A percentile compares a stretch with the other conserved stretches of the same genome.
phyloP scores from a whole-genome alignment of 257 asterid genomes.

The Parsonsia alboflavescens region DNA sequence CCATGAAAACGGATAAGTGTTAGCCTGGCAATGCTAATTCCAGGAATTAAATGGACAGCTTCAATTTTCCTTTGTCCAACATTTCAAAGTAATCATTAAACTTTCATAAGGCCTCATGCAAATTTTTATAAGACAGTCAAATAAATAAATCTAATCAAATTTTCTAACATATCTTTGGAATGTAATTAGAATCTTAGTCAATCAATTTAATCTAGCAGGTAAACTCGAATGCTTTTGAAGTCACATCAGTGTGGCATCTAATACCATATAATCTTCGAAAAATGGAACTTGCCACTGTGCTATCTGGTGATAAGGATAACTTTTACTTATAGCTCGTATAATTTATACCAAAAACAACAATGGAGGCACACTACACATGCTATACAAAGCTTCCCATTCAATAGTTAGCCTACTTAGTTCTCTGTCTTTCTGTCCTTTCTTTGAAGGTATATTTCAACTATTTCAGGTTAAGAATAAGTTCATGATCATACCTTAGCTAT shows the following conservation, averaged over 20 bases:
- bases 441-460: not conserved
- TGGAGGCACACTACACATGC: not conserved
- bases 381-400: not conserved
- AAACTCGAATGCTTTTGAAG: not conserved
- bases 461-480: not conserved
- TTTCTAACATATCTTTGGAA: not conserved
- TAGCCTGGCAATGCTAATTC: not conserved
- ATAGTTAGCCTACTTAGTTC: too few species aligned
- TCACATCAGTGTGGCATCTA: not conserved
- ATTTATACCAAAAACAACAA: not conserved
- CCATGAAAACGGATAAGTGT: not conserved
- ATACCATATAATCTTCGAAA: not conserved
- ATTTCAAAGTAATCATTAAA: not conserved
- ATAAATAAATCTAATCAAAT: not conserved
- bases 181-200: not conserved
- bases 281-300: not conserved
- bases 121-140: not conserved
- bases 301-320: not conserved
- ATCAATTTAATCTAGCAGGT: not conserved
- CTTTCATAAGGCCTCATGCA: not conserved
- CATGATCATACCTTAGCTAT: not conserved
- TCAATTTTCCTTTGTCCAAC: not conserved
- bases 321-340: not conserved
- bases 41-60: not conserved
- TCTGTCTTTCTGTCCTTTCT: not conserved